phyloP scores from a whole-genome alignment of 176 grass and related monocot genomes.

The Stipa capillata region DNA sequence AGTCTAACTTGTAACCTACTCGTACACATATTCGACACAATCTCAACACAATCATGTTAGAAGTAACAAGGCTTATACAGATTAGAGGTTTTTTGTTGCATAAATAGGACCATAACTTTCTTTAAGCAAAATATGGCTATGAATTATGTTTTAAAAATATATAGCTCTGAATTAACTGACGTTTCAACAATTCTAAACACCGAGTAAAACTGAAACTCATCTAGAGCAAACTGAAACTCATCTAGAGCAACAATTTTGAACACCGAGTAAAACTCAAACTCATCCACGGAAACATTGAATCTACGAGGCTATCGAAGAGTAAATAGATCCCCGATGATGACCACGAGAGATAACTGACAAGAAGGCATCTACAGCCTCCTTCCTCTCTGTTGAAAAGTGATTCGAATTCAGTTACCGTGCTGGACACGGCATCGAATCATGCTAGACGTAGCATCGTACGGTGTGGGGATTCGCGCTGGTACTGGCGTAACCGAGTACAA shows the following conservation, averaged over 20 bases:
- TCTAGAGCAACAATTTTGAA: not conserved
- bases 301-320: not conserved
- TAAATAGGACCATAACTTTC: not conserved
- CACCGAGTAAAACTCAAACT: not conserved
- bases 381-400: no score
- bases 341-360: not conserved
- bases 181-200: no score
- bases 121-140: not conserved
- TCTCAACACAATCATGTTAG: not conserved
- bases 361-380: slow-evolving; percentile 35
- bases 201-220: no score
- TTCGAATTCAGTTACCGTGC: no score
- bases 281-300: not conserved
- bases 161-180: not conserved
- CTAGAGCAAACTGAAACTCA: no score
- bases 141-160: no score
- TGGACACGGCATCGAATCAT: no score
- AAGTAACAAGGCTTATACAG: not conserved
- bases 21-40: no score
- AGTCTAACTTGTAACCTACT: no score
- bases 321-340: not conserved
- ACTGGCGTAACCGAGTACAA: no score
- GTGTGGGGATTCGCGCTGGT: no score
- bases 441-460: no score
- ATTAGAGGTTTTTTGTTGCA: not conserved